Percentiles rank a stretch among this genome's conserved stretches.
These are phyloP conservation scores for Polysphondylium violaceum DNA, from an alignment of 78 protist genomes.

Conservation along the genomic window DNA sequence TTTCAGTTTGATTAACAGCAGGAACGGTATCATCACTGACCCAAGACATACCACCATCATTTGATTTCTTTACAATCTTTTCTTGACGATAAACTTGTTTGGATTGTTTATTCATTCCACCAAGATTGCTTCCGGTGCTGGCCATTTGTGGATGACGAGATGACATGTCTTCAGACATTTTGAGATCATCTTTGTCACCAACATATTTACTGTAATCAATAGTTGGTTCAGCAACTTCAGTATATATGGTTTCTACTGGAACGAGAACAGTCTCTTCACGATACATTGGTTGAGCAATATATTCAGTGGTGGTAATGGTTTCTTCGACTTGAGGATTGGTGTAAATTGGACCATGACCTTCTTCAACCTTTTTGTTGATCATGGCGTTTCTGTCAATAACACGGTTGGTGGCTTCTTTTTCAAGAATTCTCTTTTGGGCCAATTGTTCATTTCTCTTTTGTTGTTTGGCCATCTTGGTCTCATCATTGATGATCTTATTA, in stretches of 20 bases:
- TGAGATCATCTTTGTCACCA: not conserved
- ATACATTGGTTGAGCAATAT: not conserved
- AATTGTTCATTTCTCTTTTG: not conserved
- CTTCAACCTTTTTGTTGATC: not conserved
- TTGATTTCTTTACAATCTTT: not conserved
- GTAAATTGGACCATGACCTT: not conserved
- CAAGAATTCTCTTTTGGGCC: not conserved
- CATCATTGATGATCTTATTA: not conserved
- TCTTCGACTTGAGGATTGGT: not conserved
- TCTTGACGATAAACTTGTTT: not conserved
- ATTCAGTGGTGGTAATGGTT: constrained; percentile 2
- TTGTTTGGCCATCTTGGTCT: not conserved
- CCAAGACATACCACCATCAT: constrained; percentile 40
- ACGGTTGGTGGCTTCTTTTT: constrained; percentile 12
- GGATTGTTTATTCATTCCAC: constrained; percentile 6
- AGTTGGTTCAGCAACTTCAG: not conserved
- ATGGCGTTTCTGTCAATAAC: not conserved
- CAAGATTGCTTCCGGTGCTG: not conserved
- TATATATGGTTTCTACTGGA: constrained; percentile 11
- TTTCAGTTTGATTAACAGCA: too few relatives aligned
- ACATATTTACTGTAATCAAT: not conserved
- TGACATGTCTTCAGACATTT: not conserved
- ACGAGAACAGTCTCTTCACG: not conserved
- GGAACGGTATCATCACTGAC: too few relatives aligned
- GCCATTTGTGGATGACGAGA: not conserved